A percentile compares a stretch with the other conserved stretches of the same genome.
phyloP scores from a whole-genome alignment of 306 rosid species.

The Cucumis sativus region DNA sequence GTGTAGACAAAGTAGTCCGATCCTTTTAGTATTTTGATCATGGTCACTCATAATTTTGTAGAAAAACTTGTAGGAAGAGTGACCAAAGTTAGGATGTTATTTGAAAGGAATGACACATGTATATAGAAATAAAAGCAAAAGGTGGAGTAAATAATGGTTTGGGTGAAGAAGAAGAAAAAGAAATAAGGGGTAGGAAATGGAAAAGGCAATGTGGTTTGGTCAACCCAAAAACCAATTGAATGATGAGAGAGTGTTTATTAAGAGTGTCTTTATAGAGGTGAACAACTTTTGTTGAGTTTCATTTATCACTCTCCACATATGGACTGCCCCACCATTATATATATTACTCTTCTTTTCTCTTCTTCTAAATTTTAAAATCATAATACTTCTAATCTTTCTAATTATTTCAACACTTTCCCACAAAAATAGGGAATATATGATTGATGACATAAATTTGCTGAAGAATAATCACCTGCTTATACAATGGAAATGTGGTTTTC shows the following conservation, averaged over 20 bases:
- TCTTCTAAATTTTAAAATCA: neutral
- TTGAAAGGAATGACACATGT: no score
- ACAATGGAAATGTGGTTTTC: neutral
- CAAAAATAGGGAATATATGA: neutral
- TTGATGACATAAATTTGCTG: neutral
- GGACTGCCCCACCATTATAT: slow-evolving; percentile 4
- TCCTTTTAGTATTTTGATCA: no score
- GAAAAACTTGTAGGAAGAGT: no score
- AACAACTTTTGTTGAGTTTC: slow-evolving; percentile 5
- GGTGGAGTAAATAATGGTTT: neutral
- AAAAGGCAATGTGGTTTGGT: neutral
- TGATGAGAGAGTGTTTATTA: neutral
- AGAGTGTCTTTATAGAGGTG: neutral
- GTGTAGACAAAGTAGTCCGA: no score
- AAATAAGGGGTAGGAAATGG: neutral
- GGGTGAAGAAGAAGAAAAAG: neutral
- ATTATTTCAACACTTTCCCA: neutral
- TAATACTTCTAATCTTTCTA: neutral
- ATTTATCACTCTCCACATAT: neutral
- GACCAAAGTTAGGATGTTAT: no score
- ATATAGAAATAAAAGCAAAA: neutral
- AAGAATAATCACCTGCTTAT: neutral
- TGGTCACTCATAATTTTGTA: no score
- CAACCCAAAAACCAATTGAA: neutral
- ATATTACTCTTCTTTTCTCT: neutral